These are phyloP conservation scores for Chlorella sorokiniana DNA, from an alignment of 139 green algal genomes.

Conservation along the genomic window DNA sequence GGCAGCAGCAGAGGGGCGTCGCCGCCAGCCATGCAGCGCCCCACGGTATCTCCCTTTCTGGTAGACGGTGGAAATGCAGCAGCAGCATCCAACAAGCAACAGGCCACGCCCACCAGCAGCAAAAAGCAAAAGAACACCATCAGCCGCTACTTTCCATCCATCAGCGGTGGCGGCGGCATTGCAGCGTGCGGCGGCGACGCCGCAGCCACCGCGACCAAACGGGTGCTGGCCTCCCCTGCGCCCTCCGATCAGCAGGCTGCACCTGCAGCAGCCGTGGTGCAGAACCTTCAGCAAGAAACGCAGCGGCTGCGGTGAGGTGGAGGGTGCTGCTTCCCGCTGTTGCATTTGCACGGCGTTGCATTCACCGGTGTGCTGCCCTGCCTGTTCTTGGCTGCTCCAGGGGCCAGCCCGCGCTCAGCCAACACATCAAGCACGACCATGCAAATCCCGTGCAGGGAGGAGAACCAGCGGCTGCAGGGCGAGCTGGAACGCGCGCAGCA, in stretches of 20 bases:
- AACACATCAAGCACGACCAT: no score
- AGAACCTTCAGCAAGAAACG: constrained; percentile 15
- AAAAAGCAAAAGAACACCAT: constrained; percentile 47
- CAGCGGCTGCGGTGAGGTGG: constrained; percentile 10
- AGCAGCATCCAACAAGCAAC: not conserved
- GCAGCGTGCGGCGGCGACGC: not conserved
- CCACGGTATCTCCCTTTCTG: constrained; percentile 29
- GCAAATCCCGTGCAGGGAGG: constrained; percentile 7
- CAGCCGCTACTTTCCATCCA: constrained; percentile 30
- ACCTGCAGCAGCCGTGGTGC: not conserved
- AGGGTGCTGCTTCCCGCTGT: not conserved
- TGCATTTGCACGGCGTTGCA: not conserved
- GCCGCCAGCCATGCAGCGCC: constrained; percentile 9
- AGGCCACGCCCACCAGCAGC: constrained; percentile 32
- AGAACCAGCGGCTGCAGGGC: constrained; percentile 30
- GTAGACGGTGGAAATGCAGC: not conserved
- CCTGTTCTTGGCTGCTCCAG: no score
- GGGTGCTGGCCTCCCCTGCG: not conserved
- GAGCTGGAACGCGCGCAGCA: no score
- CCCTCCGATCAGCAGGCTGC: not conserved
- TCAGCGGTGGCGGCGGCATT: constrained; percentile 5
- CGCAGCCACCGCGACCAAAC: not conserved
- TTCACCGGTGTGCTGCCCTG: not conserved
- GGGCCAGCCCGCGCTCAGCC: no score
- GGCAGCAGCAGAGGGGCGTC: not conserved